Base-by-base conservation (phyloP, 768 basidiomycete genomes). In the Mycena rebaudengoi region DNA sequence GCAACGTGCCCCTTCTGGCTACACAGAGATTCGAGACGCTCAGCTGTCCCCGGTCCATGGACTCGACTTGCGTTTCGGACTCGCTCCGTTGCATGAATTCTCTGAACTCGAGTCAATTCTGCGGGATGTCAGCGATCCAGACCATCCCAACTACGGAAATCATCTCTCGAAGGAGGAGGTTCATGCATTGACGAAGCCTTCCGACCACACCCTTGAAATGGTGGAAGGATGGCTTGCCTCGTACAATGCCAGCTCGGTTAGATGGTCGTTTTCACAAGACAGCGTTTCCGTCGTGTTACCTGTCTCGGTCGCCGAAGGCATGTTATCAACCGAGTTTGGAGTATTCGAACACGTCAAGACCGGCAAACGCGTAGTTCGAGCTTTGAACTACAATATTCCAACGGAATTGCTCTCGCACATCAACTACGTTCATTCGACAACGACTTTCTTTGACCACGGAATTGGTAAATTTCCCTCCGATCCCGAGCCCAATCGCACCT, bases 101-200 rank as follows among this genome's bases (percentile, higher is more conserved):
- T 43, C 64, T 28, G 66, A 64, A 21, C 69, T 80, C 2, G 76
- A 80, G 58, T 51, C 76, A 18, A 69, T 74, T 29, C 71, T 80
- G 4, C 71, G 37, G 70, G 73, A 78, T 26, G 68, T 76, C 4
- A 77, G 76, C 50, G 52, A 80, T 25, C 79, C 79, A 0, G 56
- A 35, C 16, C 77, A 79, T 32, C 54, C 67, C 11, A 74, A 70
- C 54, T 79, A 79, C 43, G 78, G 76, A 2, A 67, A 65, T 0
- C 68, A 77, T 57, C 71, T 86, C 37, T 75, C 82, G n/a, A 82
- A 82, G 68, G 79, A 76, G 39, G 78, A 85, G 64, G 80, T 82
- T 1, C 78, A 84, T 20, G 72, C 54, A 62, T 83, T 49, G 73
- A 84, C 62, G 73, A 75, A 11, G 81, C 86, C 2, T 68, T 76